Evolutionary conservation across 2,329 filamentous ascomycete species (phyloP), one percentile per base, ranked within the genome.

Genomic region (Colletotrichum euphorbiae): DNA sequence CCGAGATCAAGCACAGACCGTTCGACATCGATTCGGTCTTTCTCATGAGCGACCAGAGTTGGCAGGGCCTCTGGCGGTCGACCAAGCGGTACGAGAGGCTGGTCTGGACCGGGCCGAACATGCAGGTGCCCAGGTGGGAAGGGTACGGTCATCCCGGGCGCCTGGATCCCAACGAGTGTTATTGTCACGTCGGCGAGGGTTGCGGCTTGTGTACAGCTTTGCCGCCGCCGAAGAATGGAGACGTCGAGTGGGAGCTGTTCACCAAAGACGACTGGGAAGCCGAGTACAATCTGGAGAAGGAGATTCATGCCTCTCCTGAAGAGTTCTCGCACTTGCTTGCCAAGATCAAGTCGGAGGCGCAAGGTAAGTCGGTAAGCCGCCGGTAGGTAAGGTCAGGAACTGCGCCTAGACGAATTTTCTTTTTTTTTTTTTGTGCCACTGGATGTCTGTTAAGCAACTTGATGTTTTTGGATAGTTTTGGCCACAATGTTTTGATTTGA

Each of bases 51-150:
- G 42, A 15, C 11, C 17, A 2, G 12, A 40, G 36, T 36, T 67
- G 64, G 64, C 21, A 1, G 15, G 51, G 13, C 17, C 24, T 63
- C 24, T 67, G 64, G 64, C 36, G 64, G 36, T 63, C 59, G 15
- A 43, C 40, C 38, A 24, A 51, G 17, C 50, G 51, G 17, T 62
- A 31, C 1, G 36, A 57, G 38, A 52, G 59, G 28, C 36, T 31
- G 38, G 6, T 57, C 50, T 67, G 59, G 59, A 63, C 59, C 43
- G 64, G 64, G 11, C 50, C 33, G 24, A n/a, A 15, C n/a, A 50
- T 40, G 51, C 38, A 17, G 2, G 8, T 40, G 24, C 51, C 28
- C 28, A 28, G 60, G 17, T 63, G 59, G 64, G 64, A 67, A 24
- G 59, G 64, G 13, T 67, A 57, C 45, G 5, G 46, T 5, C 45